A percentile compares a stretch with the other conserved stretches of the same genome.
Conservation (phyloP, 192 early-diverging fungal species). For the Gigaspora rosea region DNA sequence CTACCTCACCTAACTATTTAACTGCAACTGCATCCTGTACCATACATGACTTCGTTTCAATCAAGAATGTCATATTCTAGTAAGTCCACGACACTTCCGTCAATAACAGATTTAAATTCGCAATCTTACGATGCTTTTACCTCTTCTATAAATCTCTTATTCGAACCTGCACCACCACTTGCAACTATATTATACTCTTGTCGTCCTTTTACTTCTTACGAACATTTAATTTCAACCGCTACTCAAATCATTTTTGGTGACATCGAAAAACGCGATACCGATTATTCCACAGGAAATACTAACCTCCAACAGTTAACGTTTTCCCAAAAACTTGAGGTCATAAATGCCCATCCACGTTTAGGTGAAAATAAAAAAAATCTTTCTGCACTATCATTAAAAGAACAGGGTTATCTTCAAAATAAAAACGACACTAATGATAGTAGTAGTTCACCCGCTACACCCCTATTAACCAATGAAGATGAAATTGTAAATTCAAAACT, state of each 20-base stretch:
- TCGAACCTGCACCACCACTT: conserved; percentile 85
- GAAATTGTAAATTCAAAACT: conserved; percentile 57
- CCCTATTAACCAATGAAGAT: conserved; percentile 40
- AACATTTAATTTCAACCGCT: conserved; percentile 61
- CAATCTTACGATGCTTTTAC: conserved; percentile 48
- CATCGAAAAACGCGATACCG: no score
- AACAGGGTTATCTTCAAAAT: conserved; percentile 71
- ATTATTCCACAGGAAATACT: no score
- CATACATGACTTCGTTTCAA: no score
- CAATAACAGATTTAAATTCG: conserved; percentile 12
- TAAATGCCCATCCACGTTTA: conserved; percentile 91
- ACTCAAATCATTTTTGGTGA: conserved; percentile 51
- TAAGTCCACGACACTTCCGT: background rate
- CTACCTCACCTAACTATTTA: no score
- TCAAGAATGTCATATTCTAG: no score
- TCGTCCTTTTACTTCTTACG: conserved; percentile 74
- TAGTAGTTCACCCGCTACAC: background rate
- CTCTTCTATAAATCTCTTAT: conserved; percentile 68
- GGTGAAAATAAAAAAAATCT: conserved; percentile 71
- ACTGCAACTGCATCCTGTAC: no score
- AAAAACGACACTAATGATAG: conserved; percentile 41
- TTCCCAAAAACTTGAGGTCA: conserved; percentile 72
- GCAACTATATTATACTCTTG: conserved; percentile 64
- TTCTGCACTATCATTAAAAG: conserved; percentile 70
- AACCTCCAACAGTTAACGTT: conserved; percentile 48